Base-by-base conservation (phyloP, 129 eudicot species). In the Saposhnikovia divaricata region DNA sequence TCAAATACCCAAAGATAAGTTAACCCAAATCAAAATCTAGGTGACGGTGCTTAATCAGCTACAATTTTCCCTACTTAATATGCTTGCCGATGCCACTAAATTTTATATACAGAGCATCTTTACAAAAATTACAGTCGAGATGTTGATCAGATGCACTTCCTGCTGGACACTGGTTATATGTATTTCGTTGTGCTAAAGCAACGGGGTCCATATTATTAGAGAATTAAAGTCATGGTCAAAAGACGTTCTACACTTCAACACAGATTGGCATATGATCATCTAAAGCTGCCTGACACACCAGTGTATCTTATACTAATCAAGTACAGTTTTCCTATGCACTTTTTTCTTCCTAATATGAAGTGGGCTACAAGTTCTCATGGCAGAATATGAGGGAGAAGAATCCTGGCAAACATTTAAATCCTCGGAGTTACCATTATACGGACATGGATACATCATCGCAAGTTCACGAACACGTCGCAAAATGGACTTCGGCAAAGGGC, bases 401-500 rank as follows among this genome's bases (percentile, higher is more conserved):
- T 72, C 87, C 45, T 77, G 81, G 72, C 50, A 78, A 74, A 47
- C 83, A 80, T 71, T 85, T 10, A 85, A 73, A 76, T 79, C 84
- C 74, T 88, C 87, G 40, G 84, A 85, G 76, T 84, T 76, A 5
- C 78, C 80, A 71, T 86, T 89, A 81, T 87, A 87, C 19, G 93
- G 96, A 79, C 86, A 90, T 13, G 93, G 90, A 77, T 87, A 82
- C 81, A 82, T 80, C 37, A 79, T 80, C 14, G 96, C 97, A 43
- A 90, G 83, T 81, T 92, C 96, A 80, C 86, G 83, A 34, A 92
- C 96, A 42, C 96, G 93, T 18, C 87, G 84, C 55, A 92, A 65
- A 72, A 92, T 37, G 14, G 96, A 84, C 80, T 88, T 90, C 10
- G 97, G 97, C 63, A 92, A 81, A 21, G 96, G 97, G 1, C 96